These are phyloP conservation scores for Bruguiera hainesii DNA, from an alignment of 441 rosid genomes.

Conservation along the genomic window DNA sequence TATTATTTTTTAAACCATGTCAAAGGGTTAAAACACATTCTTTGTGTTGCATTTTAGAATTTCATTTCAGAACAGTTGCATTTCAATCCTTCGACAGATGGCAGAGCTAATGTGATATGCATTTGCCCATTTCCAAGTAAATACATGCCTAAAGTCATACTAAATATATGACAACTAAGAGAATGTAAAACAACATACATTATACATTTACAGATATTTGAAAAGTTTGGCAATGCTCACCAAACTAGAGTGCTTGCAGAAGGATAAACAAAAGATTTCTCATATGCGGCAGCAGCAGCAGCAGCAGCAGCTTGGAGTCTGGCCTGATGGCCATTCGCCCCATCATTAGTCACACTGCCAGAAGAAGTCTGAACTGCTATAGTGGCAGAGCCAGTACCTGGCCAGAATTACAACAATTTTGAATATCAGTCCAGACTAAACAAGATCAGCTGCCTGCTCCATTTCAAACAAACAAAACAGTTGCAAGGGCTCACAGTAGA, in stretches of 20 bases:
- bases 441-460: neutral
- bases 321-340: constrained; percentile 59
- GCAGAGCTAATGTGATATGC: neutral
- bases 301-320: constrained; percentile 88
- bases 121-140: neutral
- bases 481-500: no score
- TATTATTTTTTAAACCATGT: neutral
- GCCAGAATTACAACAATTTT: constrained; percentile 10
- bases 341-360: constrained; percentile 32
- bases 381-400: constrained; percentile 42
- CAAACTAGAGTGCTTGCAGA: constrained; percentile 62
- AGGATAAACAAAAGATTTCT: constrained; percentile 84
- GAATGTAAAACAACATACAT: constrained; percentile 3
- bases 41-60: neutral
- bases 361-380: constrained; percentile 47
- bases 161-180: neutral
- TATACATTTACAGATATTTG: neutral
- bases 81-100: neutral
- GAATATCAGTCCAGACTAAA: neutral
- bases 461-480: neutral
- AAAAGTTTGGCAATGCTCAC: constrained; percentile 39
- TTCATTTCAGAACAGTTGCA: neutral
- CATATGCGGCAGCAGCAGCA: constrained; percentile 88
- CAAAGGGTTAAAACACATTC: neutral
- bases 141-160: neutral